Percentiles rank a stretch among this genome's conserved stretches.
phyloP scores from a whole-genome alignment of 208 protist genomes.

The Blechomonas ayalai region DNA sequence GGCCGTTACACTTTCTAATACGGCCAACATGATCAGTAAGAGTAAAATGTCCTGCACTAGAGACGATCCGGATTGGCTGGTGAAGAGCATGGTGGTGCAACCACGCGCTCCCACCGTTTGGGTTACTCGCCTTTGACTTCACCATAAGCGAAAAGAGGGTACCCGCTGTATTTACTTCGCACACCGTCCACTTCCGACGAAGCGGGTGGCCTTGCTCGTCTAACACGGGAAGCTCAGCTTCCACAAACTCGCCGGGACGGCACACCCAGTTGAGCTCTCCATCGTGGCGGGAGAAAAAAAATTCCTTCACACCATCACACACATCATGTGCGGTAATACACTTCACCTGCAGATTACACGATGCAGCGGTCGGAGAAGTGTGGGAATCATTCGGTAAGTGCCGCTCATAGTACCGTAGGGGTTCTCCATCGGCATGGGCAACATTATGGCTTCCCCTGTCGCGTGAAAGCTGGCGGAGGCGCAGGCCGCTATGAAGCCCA shows the following conservation, averaged over 20 bases:
- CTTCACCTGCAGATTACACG: too few species aligned
- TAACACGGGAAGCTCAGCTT: constrained; percentile 46
- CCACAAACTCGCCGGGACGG: constrained; percentile 46
- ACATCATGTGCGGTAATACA: constrained; percentile 18
- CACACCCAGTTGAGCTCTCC: constrained; percentile 10
- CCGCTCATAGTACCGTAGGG: too few species aligned
- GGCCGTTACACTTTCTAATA: constrained; percentile 29
- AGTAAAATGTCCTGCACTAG: constrained; percentile 59
- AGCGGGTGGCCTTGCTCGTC: constrained; percentile 12
- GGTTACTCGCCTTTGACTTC: constrained; percentile 20
- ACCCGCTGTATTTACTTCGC: constrained; percentile 25
- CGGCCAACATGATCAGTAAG: constrained; percentile 38
- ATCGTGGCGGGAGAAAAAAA: constrained; percentile 30
- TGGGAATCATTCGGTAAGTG: too few species aligned
- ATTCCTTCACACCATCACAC: constrained; percentile 44
- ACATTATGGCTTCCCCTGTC: too few species aligned
- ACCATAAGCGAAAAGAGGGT: constrained; percentile 62
- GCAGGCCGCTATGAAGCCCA: constrained; percentile 42
- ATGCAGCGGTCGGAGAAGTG: too few species aligned
- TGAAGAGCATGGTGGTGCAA: constrained; percentile 42
- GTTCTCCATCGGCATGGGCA: too few species aligned
- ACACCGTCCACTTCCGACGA: constrained; percentile 62
- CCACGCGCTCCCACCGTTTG: constrained; percentile 51
- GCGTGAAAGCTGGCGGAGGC: constrained; percentile 63
- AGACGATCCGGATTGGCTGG: constrained; percentile 33